These are phyloP conservation scores for Fistulifera pelliculosa DNA, from an alignment of 108 stramenopile species.

Conservation along the genomic window DNA sequence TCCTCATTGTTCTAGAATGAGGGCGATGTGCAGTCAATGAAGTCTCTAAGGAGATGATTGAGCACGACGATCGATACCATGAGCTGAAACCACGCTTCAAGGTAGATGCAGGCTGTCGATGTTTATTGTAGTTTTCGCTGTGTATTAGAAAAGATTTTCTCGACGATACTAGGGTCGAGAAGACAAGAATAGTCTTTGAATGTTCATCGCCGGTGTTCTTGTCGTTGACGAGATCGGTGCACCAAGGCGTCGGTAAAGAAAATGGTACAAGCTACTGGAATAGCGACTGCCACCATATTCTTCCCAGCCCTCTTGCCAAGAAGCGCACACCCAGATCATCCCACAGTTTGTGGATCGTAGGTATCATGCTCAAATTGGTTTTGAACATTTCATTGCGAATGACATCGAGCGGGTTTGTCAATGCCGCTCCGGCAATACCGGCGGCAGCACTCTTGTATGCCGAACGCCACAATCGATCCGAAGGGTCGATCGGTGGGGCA, in stretches of 20 bases:
- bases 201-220: too few relatives aligned
- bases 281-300: constrained; percentile 92
- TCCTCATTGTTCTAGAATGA: too few relatives aligned
- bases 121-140: too few relatives aligned
- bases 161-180: too few relatives aligned
- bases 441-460: constrained; percentile 84
- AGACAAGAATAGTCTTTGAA: too few relatives aligned
- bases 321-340: constrained; percentile 55
- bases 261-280: constrained; percentile 92
- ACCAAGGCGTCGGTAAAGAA: constrained; percentile 87
- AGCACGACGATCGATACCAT: too few relatives aligned
- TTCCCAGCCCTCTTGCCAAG: constrained; percentile 80
- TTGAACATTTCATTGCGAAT: constrained; percentile 99
- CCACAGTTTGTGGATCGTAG: constrained; percentile 39
- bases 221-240: too few relatives aligned
- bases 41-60: too few relatives aligned
- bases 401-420: constrained; percentile 97
- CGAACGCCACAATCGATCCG: constrained; percentile 64
- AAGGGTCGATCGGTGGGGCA: constrained; percentile 46
- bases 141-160: too few relatives aligned
- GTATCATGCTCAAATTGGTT: constrained; percentile 63
- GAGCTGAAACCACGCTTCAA: too few relatives aligned
- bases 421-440: constrained; percentile 90
- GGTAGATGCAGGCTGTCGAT: too few relatives aligned
- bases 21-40: too few relatives aligned